Conservation (phyloP, 305 asterid species). For the Fraxinus baroniana region DNA sequence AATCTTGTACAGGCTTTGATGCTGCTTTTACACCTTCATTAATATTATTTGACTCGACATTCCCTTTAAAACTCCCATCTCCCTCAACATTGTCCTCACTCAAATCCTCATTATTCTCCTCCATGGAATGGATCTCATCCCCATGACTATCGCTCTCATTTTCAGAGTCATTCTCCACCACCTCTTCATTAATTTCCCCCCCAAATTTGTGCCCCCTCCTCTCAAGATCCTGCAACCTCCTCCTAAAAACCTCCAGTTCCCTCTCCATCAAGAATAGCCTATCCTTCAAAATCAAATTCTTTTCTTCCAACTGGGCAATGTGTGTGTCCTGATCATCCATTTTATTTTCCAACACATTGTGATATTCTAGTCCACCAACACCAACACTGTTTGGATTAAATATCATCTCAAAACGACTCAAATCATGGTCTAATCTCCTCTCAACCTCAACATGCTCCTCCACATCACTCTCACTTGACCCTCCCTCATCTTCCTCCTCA, state of each 20-base stretch:
- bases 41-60: not conserved
- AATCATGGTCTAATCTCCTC: conserved; percentile 52
- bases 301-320: conserved; percentile 79
- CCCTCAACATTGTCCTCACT: conserved; percentile 14
- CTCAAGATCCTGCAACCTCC: conserved; percentile 55
- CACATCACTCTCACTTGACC: conserved; percentile 79
- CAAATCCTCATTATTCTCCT: conserved; percentile 18
- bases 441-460: conserved; percentile 63
- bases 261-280: conserved; percentile 82
- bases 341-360: conserved; percentile 66
- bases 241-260: conserved; percentile 70
- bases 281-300: conserved; percentile 74
- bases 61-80: conserved; percentile 15
- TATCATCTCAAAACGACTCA: conserved; percentile 89
- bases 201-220: not conserved
- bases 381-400: conserved; percentile 47
- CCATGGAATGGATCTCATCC: conserved; percentile 12
- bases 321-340: conserved; percentile 83
- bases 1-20: not conserved
- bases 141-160: not conserved
- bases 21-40: not conserved
- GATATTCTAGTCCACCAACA: conserved; percentile 46
- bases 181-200: conserved; percentile 28
- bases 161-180: not conserved
- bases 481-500: conserved; percentile 23